Evolutionary conservation across 345 rosid species (phyloP).

Genomic region (Hibiscus tridactylites): DNA sequence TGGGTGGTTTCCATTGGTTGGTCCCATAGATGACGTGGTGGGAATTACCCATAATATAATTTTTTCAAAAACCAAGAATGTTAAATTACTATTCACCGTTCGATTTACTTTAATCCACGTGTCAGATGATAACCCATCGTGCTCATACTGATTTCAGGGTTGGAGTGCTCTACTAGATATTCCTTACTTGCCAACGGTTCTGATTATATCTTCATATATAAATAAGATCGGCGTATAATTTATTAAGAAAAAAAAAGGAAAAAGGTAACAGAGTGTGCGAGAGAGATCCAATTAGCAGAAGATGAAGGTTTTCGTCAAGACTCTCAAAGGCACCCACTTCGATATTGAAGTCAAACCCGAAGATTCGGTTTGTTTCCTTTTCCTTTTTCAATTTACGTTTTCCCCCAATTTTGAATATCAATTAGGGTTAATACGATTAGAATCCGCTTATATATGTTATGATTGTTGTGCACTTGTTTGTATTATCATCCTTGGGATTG

Average conservation of each 20-base stretch:
- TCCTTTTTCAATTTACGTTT: not conserved
- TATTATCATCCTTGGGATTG: not conserved
- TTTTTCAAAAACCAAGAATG: not conserved
- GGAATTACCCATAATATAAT: too few species aligned
- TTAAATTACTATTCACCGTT: not conserved
- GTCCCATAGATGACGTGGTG: too few species aligned
- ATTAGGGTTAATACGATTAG: not conserved
- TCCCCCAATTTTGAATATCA: not conserved
- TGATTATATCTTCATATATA: not conserved
- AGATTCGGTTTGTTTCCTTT: conserved; percentile 36
- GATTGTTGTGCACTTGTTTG: not conserved
- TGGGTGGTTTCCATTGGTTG: too few species aligned
- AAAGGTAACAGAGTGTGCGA: not conserved
- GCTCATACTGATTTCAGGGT: too few species aligned
- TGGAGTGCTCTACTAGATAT: not conserved
- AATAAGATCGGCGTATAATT: not conserved
- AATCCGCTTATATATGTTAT: not conserved
- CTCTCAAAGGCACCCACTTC: conserved; percentile 64
- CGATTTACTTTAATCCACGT: not conserved
- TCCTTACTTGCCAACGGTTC: not conserved
- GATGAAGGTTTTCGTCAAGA: conserved; percentile 74
- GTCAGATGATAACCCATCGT: not conserved
- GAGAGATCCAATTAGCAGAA: conserved; percentile 14
- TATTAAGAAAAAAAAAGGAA: not conserved
- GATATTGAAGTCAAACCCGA: conserved; percentile 59